These are phyloP conservation scores for Heritiera fomes DNA, from an alignment of 345 rosid genomes.

Conservation along the genomic window DNA sequence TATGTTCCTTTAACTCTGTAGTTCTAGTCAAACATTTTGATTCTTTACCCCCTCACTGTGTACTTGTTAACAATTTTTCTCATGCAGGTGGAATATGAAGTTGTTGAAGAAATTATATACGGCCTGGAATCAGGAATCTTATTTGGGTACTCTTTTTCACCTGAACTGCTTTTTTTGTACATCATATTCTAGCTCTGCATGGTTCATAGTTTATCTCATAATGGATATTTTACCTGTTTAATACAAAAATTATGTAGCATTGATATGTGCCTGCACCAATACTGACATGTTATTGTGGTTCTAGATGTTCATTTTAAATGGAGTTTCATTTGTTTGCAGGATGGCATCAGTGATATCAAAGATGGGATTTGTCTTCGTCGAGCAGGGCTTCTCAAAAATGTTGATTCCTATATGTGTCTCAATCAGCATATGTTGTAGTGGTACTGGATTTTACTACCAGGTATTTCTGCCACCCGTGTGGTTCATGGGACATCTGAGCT, in stretches of 20 bases:
- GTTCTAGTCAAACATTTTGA: not conserved
- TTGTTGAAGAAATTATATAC: conserved; percentile 94
- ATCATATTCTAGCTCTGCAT: conserved; percentile 3
- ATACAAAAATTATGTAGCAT: conserved; percentile 8
- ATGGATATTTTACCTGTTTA: not conserved
- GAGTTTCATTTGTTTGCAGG: conserved; percentile 48
- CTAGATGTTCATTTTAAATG: conserved; percentile 1
- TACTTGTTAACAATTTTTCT: conserved; percentile 22
- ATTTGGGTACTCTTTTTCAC: conserved; percentile 66
- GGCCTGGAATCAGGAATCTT: conserved; percentile 95
- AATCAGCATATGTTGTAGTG: conserved; percentile 85
- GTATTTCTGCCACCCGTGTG: conserved; percentile 33
- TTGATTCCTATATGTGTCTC: conserved; percentile 79
- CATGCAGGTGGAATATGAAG: conserved; percentile 85
- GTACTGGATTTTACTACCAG: conserved; percentile 92
- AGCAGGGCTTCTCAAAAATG: conserved; percentile 73
- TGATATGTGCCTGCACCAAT: not conserved
- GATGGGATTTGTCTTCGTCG: conserved; percentile 91
- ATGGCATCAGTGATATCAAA: conserved; percentile 97
- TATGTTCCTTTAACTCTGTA: not conserved
- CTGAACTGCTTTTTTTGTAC: not conserved
- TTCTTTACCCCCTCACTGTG: not conserved
- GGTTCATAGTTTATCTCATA: not conserved
- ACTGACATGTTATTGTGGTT: not conserved
- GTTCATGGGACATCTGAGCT: not conserved